These are phyloP conservation scores for Akanthomyces lecanii DNA, from an alignment of 2,329 filamentous ascomycete species.

Conservation along the genomic window DNA sequence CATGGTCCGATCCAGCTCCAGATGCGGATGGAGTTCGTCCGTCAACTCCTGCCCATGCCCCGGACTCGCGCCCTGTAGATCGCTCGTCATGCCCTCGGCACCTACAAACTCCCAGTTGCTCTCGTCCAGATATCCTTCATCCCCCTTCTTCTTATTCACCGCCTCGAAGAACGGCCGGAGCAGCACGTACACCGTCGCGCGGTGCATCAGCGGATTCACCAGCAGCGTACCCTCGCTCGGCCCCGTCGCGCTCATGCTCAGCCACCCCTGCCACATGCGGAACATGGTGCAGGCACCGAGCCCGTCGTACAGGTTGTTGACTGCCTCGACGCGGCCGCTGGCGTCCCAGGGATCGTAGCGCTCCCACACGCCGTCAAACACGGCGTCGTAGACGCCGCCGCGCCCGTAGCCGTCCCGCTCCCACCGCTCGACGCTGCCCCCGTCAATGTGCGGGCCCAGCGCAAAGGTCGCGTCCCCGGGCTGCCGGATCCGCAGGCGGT, in stretches of 20 bases:
- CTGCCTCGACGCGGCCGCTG: constrained; percentile 60
- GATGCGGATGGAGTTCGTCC: constrained; percentile 65
- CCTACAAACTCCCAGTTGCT: constrained; percentile 58
- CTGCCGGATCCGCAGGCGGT: constrained; percentile 66
- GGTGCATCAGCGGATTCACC: constrained; percentile 72
- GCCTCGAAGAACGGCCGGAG: constrained; percentile 78
- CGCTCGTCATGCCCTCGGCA: constrained; percentile 44
- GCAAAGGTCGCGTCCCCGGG: constrained; percentile 69
- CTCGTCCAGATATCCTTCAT: constrained; percentile 41
- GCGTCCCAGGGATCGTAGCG: constrained; percentile 79
- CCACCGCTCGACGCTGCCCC: constrained; percentile 72
- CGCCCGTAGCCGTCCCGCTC: constrained; percentile 63
- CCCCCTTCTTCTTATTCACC: constrained; percentile 17
- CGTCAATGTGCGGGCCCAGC: constrained; percentile 69
- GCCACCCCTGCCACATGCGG: constrained; percentile 86
- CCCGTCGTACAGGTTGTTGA: constrained; percentile 74
- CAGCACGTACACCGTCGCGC: constrained; percentile 75
- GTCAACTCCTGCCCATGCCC: constrained; percentile 69
- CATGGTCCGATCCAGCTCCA: constrained; percentile 64
- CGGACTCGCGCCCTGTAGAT: constrained; percentile 66
- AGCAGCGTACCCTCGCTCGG: constrained; percentile 75
- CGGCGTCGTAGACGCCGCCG: constrained; percentile 64
- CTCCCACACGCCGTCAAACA: constrained; percentile 76
- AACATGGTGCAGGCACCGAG: constrained; percentile 81
- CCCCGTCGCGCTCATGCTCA: constrained; percentile 69